Percentiles rank a stretch among this genome's conserved stretches.
Conservation (phyloP, 495 filamentous ascomycete genomes). For the Neurospora pannonica region DNA sequence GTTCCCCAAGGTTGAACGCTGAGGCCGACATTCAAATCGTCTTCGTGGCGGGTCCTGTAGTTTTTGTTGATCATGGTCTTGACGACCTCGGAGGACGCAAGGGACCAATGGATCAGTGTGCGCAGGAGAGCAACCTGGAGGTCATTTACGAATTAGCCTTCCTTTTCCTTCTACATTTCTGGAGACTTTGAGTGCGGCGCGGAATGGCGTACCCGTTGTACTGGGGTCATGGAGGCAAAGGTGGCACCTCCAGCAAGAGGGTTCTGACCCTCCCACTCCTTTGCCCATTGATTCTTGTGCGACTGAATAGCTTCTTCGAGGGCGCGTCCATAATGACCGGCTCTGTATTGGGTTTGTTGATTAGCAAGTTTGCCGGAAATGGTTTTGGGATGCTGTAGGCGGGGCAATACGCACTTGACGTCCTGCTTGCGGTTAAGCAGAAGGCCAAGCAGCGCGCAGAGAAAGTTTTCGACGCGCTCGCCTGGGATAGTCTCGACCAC, state of each 20-base stretch:
- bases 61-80: constrained; percentile 71
- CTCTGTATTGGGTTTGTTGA: constrained; percentile 31
- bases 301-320: constrained; percentile 85
- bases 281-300: constrained; percentile 83
- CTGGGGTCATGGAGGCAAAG: constrained; percentile 70
- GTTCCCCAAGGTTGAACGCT: constrained; percentile 92
- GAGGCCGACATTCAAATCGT: constrained; percentile 85
- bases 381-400: neutral
- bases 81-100: constrained; percentile 81
- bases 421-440: constrained; percentile 95
- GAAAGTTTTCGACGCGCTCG: constrained; percentile 73
- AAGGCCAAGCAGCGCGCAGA: constrained; percentile 81
- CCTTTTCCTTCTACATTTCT: neutral
- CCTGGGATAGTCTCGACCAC: constrained; percentile 68
- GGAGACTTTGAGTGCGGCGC: neutral
- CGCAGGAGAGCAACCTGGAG: constrained; percentile 70
- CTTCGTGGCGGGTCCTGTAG: constrained; percentile 87
- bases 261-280: constrained; percentile 75
- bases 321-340: constrained; percentile 82
- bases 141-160: neutral
- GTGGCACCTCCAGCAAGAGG: constrained; percentile 68
- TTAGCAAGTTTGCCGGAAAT: neutral
- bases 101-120: constrained; percentile 76
- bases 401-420: constrained; percentile 70
- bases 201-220: constrained; percentile 59